Evolutionary conservation across 805 yeast genomes (phyloP).

Genomic region (Monosporozyma aerobia): DNA sequence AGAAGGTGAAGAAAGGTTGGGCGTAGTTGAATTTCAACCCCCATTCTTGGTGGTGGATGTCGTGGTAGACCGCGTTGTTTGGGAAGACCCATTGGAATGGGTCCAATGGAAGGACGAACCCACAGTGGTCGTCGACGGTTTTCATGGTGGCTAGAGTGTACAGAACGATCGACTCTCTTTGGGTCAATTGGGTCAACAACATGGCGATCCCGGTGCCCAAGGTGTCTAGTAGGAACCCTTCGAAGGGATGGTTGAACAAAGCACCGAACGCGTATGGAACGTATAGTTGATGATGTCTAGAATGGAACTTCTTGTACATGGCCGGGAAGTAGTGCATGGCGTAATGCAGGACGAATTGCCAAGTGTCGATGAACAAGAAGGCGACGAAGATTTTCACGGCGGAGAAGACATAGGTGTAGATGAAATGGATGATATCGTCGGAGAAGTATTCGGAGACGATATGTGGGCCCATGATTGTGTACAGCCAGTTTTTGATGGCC

Average conservation of each 20-base stretch:
- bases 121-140: conserved; percentile 98
- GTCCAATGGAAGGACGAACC: conserved; percentile 89
- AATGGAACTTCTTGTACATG: conserved; percentile 75
- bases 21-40: conserved; percentile 89
- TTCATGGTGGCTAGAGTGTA: conserved; percentile 87
- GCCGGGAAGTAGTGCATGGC: conserved; percentile 75
- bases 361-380: conserved; percentile 72
- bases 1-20: conserved; percentile 91
- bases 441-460: conserved; percentile 34
- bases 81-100: conserved; percentile 87
- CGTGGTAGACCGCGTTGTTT: conserved; percentile 91
- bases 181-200: conserved; percentile 50
- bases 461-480: conserved; percentile 3
- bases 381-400: conserved; percentile 48
- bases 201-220: conserved; percentile 84
- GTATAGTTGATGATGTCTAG: conserved; percentile 87
- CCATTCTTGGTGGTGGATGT: conserved; percentile 93
- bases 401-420: conserved; percentile 61
- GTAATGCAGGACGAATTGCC: conserved; percentile 92
- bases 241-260: conserved; percentile 84
- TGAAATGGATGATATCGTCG: conserved; percentile 34
- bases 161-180: conserved; percentile 66
- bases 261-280: conserved; percentile 98
- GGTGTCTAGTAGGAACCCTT: conserved; percentile 88
- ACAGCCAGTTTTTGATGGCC: conserved; percentile 28